phyloP scores from a whole-genome alignment of 768 basidiomycete genomes.

The Sporobolomyces pararoseus region DNA sequence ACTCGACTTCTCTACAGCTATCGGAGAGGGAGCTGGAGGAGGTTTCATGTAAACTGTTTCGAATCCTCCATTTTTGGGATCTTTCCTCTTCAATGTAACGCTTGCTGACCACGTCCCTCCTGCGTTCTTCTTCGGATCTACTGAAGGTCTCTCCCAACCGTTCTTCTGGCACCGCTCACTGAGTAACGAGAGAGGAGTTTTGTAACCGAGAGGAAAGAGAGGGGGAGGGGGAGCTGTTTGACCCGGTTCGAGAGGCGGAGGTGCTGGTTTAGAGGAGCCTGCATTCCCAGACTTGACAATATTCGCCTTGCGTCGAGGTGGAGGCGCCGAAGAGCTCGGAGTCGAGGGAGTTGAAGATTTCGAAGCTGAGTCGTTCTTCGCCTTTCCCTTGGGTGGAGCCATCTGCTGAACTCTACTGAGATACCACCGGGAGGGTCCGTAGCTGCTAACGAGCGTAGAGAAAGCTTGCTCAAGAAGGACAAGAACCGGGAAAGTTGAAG shows the following conservation, averaged over 20 bases:
- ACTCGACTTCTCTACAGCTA: slow-evolving; percentile 57
- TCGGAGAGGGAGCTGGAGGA: slow-evolving; percentile 54
- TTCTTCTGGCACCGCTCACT: slow-evolving; percentile 86
- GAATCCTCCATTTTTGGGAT: slow-evolving; percentile 62
- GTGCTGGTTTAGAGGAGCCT: slow-evolving; percentile 7
- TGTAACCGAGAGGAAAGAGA: slow-evolving; percentile 58
- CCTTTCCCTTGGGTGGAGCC: slow-evolving; percentile 13
- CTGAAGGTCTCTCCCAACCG: slow-evolving; percentile 77
- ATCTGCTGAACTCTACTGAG: not conserved
- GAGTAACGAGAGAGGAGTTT: slow-evolving; percentile 73
- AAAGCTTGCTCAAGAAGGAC: too few species aligned
- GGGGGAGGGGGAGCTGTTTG: slow-evolving; percentile 33
- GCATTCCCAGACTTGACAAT: slow-evolving; percentile 36
- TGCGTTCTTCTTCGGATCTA: slow-evolving; percentile 62
- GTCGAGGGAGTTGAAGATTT: slow-evolving; percentile 3
- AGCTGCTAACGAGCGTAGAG: not conserved
- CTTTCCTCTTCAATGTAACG: slow-evolving; percentile 63
- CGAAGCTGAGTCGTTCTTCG: not conserved
- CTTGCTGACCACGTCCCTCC: slow-evolving; percentile 60
- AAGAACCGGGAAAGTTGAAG: not conserved
- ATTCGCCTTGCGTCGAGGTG: slow-evolving; percentile 17
- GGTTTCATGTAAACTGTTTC: slow-evolving; percentile 71
- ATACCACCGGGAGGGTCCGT: not conserved
- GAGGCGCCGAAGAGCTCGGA: not conserved
- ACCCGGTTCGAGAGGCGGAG: slow-evolving; percentile 23